These are phyloP conservation scores for Alternaria sp. DNA, from an alignment of 2,329 filamentous ascomycete genomes.

Conservation along the genomic window DNA sequence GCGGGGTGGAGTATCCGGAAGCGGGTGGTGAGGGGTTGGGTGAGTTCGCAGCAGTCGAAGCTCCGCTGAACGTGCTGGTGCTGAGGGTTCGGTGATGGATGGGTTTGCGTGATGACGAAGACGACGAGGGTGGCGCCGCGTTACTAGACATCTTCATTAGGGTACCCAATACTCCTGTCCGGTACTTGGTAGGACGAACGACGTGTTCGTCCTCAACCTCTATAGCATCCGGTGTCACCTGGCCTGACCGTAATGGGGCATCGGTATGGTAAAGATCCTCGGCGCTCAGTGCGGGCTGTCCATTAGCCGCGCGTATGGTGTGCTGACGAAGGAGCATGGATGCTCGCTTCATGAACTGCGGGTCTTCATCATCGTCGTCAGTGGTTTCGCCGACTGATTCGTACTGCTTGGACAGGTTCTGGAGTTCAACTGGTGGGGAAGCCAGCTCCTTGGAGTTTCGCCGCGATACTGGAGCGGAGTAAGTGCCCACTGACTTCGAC, in stretches of 20 bases:
- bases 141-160: conserved; percentile 63
- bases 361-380: conserved; percentile 38
- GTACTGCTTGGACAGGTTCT: conserved; percentile 18
- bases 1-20: conserved; percentile 53
- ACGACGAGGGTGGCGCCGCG: conserved; percentile 15
- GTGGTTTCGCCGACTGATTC: conserved; percentile 28
- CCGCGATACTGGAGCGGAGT: conserved; percentile 45
- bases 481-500: conserved; percentile 45
- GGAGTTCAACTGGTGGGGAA: conserved; percentile 28
- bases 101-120: conserved; percentile 3
- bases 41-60: conserved; percentile 46
- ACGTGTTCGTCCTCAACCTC: conserved; percentile 68
- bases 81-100: conserved; percentile 35
- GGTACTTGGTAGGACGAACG: conserved; percentile 70
- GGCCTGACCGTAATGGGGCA: conserved; percentile 51
- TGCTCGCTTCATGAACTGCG: conserved; percentile 52
- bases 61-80: conserved; percentile 38
- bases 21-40: conserved; percentile 49
- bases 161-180: conserved; percentile 74
- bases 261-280: conserved; percentile 43
- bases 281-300: conserved; percentile 21
- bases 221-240: conserved; percentile 56
- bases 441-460: conserved; percentile 43
- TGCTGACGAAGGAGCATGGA: conserved; percentile 44
- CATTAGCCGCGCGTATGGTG: conserved; percentile 26